A percentile compares a stretch with the other conserved stretches of the same genome.
phyloP scores from a whole-genome alignment of 805 yeast species.

The Maudiozyma barnettii region DNA sequence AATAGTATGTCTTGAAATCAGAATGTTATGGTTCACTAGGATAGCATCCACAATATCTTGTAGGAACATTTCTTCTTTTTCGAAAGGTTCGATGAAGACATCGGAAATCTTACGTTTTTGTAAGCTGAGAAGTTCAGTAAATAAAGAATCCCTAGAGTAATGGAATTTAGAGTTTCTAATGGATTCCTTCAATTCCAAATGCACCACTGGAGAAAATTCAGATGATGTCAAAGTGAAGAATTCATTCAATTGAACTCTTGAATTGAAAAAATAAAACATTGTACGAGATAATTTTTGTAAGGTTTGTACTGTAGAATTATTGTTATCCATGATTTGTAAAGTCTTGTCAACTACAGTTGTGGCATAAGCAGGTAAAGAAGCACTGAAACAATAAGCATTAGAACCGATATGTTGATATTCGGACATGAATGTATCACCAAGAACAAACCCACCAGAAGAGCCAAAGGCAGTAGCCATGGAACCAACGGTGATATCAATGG shows the following conservation, averaged over 20 bases:
- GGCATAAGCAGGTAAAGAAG: constrained; percentile 86
- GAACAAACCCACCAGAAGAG: constrained; percentile 88
- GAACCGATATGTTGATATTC: constrained; percentile 89
- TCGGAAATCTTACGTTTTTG: constrained; percentile 28
- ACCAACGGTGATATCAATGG: constrained; percentile 79
- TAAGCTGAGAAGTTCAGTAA: constrained; percentile 15
- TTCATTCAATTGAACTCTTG: constrained; percentile 30
- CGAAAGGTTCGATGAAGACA: constrained; percentile 30
- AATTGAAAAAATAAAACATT: constrained; percentile 35
- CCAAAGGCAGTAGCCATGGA: constrained; percentile 75
- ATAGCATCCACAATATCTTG: constrained; percentile 56
- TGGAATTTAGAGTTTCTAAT: constrained; percentile 25
- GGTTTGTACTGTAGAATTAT: constrained; percentile 27
- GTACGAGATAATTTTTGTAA: constrained; percentile 35
- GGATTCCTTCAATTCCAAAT: constrained; percentile 46
- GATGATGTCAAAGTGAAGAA: constrained; percentile 46
- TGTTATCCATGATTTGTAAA: constrained; percentile 39
- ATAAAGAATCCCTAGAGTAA: constrained; percentile 22
- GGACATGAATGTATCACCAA: constrained; percentile 74
- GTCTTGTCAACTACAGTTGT: constrained; percentile 56
- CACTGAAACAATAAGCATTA: constrained; percentile 85
- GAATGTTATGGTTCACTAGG: constrained; percentile 41
- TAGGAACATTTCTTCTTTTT: constrained; percentile 47
- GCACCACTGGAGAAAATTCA: constrained; percentile 56
- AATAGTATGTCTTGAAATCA: constrained; percentile 55